phyloP scores from a whole-genome alignment of 2,329 filamentous ascomycete species.

The Fusarium drepaniforme region DNA sequence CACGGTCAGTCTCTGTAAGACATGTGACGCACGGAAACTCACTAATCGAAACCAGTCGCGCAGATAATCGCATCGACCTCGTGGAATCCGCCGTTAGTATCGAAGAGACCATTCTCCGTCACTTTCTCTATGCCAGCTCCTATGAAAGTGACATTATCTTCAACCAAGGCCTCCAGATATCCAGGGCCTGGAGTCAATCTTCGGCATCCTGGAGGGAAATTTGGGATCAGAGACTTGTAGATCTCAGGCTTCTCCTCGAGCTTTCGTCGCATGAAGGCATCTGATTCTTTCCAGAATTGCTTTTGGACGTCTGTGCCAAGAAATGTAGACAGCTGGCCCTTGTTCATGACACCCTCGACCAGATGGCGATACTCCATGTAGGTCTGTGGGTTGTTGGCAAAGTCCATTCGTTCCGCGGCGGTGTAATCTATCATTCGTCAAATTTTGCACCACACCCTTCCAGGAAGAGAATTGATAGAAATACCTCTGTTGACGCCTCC shows the following conservation, averaged over 20 bases:
- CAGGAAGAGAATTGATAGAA: background rate
- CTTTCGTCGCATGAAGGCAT: conserved; percentile 4
- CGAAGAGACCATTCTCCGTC: background rate
- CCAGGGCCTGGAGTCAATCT: conserved; percentile 3
- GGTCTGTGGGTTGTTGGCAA: background rate
- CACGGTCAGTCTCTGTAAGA: background rate
- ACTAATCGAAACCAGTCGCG: conserved; percentile 5
- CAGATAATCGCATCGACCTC: background rate
- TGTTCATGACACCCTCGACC: conserved; percentile 18
- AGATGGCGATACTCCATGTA: conserved; percentile 9
- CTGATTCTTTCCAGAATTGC: conserved; percentile 7
- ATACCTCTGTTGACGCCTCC: conserved; percentile 1
- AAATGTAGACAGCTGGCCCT: conserved; percentile 12
- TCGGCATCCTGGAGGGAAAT: conserved; percentile 6
- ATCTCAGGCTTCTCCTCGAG: background rate
- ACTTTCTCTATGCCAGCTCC: background rate
- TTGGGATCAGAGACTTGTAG: background rate
- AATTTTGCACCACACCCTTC: too few species aligned
- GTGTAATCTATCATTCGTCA: background rate
- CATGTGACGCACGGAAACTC: background rate
- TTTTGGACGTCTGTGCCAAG: conserved; percentile 8
- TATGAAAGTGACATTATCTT: conserved; percentile 16
- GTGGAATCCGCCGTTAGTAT: background rate
- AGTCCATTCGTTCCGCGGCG: background rate
- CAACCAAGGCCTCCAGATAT: conserved; percentile 13